Evolutionary conservation across 2,329 filamentous ascomycete species (phyloP).

Genomic region (Phaeosphaeria sp.): DNA sequence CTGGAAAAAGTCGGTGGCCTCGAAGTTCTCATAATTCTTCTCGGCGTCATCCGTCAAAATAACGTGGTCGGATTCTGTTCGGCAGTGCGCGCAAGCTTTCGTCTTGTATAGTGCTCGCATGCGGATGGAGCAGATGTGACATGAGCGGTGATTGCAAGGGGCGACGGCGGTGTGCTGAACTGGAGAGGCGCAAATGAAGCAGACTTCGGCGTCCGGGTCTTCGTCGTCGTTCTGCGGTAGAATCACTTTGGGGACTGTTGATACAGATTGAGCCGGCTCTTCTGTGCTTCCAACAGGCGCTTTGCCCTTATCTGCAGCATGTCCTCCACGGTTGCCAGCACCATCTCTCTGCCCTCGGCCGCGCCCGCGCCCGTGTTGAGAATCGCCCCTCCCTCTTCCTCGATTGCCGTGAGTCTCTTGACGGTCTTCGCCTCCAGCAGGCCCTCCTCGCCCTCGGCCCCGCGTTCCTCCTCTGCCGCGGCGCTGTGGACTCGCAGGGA

Average conservation of each 20-base stretch:
- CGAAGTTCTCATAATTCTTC: conserved; percentile 88
- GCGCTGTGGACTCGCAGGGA: conserved; percentile 34
- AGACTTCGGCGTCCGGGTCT: conserved; percentile 71
- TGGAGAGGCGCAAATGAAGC: conserved; percentile 95
- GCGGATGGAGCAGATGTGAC: conserved; percentile 91
- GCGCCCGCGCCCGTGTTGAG: conserved; percentile 39
- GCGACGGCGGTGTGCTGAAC: conserved; percentile 87
- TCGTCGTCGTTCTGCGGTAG: conserved; percentile 20
- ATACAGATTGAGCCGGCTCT: conserved; percentile 8
- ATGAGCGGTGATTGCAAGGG: conserved; percentile 95
- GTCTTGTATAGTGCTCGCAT: conserved; percentile 95
- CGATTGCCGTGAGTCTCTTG: conserved; percentile 27
- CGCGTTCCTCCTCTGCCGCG: conserved; percentile 39
- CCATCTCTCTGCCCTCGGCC: conserved; percentile 43
- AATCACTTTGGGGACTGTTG: conserved; percentile 10
- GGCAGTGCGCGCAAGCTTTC: conserved; percentile 94
- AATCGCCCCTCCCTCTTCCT: conserved; percentile 46
- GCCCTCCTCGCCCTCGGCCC: conserved; percentile 38
- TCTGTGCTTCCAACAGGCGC: conserved; percentile 19
- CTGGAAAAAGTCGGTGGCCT: conserved; percentile 73
- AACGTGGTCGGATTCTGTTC: conserved; percentile 80
- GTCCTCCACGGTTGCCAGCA: conserved; percentile 34
- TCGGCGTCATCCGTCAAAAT: conserved; percentile 87
- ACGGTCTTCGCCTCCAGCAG: conserved; percentile 24
- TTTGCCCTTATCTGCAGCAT: conserved; percentile 38